phyloP scores from a whole-genome alignment of 2,329 filamentous ascomycete species.

The Arthrobotrys megalospora region DNA sequence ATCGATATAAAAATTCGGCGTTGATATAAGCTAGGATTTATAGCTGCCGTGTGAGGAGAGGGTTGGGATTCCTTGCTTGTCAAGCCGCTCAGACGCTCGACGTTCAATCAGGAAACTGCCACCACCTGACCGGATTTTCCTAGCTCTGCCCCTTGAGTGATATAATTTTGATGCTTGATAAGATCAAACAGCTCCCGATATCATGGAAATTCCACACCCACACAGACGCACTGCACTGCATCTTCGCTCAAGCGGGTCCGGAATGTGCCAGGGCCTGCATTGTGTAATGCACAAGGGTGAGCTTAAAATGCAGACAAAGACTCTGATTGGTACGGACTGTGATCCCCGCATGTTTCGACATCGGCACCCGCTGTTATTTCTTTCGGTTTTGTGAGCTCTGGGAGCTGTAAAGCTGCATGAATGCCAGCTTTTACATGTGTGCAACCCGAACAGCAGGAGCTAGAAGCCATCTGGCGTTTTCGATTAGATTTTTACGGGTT shows the following conservation, averaged over 20 bases:
- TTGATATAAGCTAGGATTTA: not conserved
- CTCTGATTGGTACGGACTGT: constrained; percentile 39
- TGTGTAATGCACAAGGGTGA: constrained; percentile 51
- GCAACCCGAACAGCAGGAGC: constrained; percentile 25
- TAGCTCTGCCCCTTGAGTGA: constrained; percentile 30
- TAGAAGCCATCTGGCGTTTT: constrained; percentile 35
- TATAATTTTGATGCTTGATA: constrained; percentile 41
- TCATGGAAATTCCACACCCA: constrained; percentile 12
- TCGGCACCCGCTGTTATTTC: constrained; percentile 16
- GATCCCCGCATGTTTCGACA: constrained; percentile 29
- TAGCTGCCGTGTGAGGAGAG: not conserved
- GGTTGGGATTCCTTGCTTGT: not conserved
- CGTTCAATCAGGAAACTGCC: constrained; percentile 13
- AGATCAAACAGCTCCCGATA: constrained; percentile 31
- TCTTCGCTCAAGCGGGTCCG: constrained; percentile 21
- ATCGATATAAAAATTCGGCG: constrained; percentile 6
- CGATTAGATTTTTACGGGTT: constrained; percentile 2
- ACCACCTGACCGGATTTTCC: constrained; percentile 5
- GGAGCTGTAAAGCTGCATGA: constrained; percentile 15
- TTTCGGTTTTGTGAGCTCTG: constrained; percentile 46
- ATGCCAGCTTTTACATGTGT: constrained; percentile 29
- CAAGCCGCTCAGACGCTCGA: constrained; percentile 7
- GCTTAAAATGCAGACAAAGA: constrained; percentile 46
- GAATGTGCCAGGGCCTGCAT: constrained; percentile 37
- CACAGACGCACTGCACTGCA: constrained; percentile 5